Base-by-base conservation (phyloP, 139 green algal species). In the Desmodesmus armatus region DNA sequence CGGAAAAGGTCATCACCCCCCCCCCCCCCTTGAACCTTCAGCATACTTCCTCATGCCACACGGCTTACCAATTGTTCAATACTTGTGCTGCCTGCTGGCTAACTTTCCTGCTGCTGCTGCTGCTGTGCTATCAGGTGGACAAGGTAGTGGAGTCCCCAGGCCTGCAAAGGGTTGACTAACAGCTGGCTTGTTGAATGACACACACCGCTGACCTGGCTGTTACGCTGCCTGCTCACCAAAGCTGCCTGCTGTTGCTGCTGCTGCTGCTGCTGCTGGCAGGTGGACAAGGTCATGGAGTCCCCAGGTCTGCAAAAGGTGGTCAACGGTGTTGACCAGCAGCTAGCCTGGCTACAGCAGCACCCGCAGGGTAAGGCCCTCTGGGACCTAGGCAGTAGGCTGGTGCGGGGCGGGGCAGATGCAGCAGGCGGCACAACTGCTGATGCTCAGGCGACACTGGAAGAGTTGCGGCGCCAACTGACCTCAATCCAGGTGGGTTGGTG, bases 331-430 rank as follows among this genome's bases (percentile, higher is more conserved):
- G 76, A 82, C 55, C 71, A 21, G 2, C 47, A 81, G 49, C 47
- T 81, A 23, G 19, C 19, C 6, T 81, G 74, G 74, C 49, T 81
- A 51, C 74, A 81, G 74, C 74, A 81, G 74, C 74, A 81, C 33
- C 74, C 51, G 17, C 9, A 33, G 1, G 49, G 74, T 51, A 81
- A 33, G 33, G 33, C 69, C 49, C 49, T 81, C 3, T 27, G 74
- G 17, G 37, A 13, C 33, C 27, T 81, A 0, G 74, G 74, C 21
- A 5, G 69, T 5, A 81, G 53, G 51, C 43, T 81, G 53, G 25
- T 29, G 49, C 41, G 19, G 5, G 71, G 41, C 29, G 71, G 39
- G 23, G 21, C 40, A 62, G 71, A n/a, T 1, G 35, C 76, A 51
- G 37, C 37, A 60, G 23, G 40, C 53, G 55, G 74, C 25, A 70